A percentile compares a stretch with the other conserved stretches of the same genome.
Conservation (phyloP, 768 basidiomycete species). For the Russula ochroleuca region DNA sequence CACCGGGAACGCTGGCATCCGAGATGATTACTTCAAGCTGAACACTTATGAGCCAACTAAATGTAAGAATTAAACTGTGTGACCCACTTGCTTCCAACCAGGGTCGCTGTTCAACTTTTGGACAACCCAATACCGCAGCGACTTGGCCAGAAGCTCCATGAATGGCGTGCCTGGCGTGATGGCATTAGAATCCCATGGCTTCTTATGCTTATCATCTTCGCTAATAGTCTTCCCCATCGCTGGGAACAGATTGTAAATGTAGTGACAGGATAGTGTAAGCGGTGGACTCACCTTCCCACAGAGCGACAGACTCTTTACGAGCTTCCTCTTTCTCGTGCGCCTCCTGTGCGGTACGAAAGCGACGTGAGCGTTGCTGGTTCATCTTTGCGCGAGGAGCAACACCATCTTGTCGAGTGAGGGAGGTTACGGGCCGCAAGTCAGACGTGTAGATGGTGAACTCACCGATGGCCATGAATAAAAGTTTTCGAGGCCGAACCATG, state of each 20-base stretch:
- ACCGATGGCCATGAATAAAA: slow-evolving; percentile 99
- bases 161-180: slow-evolving; percentile 99
- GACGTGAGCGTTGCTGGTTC: slow-evolving; percentile 98
- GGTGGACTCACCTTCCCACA: slow-evolving; percentile 71
- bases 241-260: slow-evolving; percentile 31
- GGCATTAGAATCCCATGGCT: slow-evolving; percentile 96
- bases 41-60: not conserved
- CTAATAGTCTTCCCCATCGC: slow-evolving; percentile 89
- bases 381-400: slow-evolving; percentile 98
- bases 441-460: slow-evolving; percentile 31
- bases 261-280: not conserved
- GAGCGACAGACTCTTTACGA: slow-evolving; percentile 68
- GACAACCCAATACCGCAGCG: slow-evolving; percentile 93
- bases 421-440: slow-evolving; percentile 6
- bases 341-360: slow-evolving; percentile 93
- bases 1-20: slow-evolving; percentile 94
- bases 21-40: slow-evolving; percentile 96
- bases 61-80: not conserved
- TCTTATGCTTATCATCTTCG: slow-evolving; percentile 79
- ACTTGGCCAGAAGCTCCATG: slow-evolving; percentile 87
- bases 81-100: slow-evolving; percentile 85
- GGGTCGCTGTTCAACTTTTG: slow-evolving; percentile 93
- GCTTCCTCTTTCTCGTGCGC: slow-evolving; percentile 92
- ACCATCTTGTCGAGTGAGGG: slow-evolving; percentile 57
- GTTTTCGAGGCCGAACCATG: slow-evolving; percentile 91